Evolutionary conservation across 129 eudicot genomes (phyloP).

Genomic region (Flaveria robusta): DNA sequence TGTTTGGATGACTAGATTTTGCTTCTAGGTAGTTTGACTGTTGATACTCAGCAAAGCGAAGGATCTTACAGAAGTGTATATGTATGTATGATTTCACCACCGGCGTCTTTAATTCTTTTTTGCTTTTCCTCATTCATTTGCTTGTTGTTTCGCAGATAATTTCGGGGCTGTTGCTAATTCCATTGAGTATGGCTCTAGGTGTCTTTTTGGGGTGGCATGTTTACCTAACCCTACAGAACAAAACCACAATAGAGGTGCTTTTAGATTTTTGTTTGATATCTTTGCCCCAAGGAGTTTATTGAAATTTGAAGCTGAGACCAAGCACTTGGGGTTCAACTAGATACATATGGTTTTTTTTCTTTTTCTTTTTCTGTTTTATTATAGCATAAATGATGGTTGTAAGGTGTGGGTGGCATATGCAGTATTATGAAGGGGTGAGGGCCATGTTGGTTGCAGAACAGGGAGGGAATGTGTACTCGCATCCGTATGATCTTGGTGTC

Average conservation of each 20-base stretch:
- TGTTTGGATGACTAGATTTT: conserved; percentile 49
- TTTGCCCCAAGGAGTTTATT: background rate
- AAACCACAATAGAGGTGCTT: conserved; percentile 89
- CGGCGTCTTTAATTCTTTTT: background rate
- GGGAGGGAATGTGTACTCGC: conserved; percentile 78
- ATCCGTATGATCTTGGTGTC: conserved; percentile 86
- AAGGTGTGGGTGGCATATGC: conserved; percentile 20
- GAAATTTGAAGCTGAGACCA: background rate
- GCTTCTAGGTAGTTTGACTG: conserved; percentile 75
- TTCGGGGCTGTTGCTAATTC: conserved; percentile 65
- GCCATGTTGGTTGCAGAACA: conserved; percentile 93
- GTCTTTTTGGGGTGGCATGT: conserved; percentile 81
- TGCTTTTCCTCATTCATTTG: background rate
- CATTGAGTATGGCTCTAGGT: conserved; percentile 57
- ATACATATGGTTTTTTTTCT: no score
- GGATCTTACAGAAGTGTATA: conserved; percentile 59
- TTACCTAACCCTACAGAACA: conserved; percentile 69
- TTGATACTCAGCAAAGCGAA: conserved; percentile 51
- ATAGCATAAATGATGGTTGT: conserved; percentile 2
- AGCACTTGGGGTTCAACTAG: background rate
- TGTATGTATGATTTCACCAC: conserved; percentile 31
- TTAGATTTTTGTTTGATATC: background rate
- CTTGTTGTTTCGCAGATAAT: conserved; percentile 48
- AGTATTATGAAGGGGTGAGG: conserved; percentile 97
- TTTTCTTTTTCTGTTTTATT: background rate